A percentile compares a stretch with the other conserved stretches of the same genome.
These are phyloP conservation scores for Rhizoclosmatium globosum DNA, from an alignment of 192 early-diverging fungal genomes.

Conservation along the genomic window DNA sequence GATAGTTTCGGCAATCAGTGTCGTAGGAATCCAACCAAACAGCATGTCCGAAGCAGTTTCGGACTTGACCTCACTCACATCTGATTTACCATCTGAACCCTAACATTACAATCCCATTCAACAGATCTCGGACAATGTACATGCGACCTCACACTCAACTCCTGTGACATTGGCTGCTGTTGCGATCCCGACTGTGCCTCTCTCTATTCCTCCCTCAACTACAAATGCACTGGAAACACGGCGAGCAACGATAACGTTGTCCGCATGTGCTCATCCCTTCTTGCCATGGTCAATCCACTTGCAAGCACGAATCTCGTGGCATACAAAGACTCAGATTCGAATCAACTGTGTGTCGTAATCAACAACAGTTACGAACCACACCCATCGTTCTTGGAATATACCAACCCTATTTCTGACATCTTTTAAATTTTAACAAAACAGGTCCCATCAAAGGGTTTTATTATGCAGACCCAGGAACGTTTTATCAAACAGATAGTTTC, in stretches of 20 bases:
- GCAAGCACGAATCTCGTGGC: constrained; percentile 1
- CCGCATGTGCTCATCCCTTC: constrained; percentile 11
- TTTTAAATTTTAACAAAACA: not conserved
- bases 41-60: no score
- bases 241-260: not conserved
- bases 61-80: no score
- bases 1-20: no score
- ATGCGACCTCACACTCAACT: constrained; percentile 33
- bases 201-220: not conserved
- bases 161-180: constrained; percentile 40
- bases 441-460: constrained; percentile 37
- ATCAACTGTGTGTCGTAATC: constrained; percentile 31
- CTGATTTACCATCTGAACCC: no score
- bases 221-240: not conserved
- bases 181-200: constrained; percentile 38
- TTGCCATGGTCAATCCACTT: constrained; percentile 19
- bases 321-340: constrained; percentile 8
- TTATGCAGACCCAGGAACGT: constrained; percentile 19
- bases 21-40: no score
- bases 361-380: constrained; percentile 15
- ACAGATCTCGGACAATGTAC: constrained; percentile 23
- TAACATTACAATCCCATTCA: no score
- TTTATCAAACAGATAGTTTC: constrained; percentile 28
- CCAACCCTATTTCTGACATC: not conserved
- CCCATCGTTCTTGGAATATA: not conserved